These are phyloP conservation scores for Pseudozyma hubeiensis DNA, from an alignment of 1,284 basidiomycete genomes.

Conservation along the genomic window DNA sequence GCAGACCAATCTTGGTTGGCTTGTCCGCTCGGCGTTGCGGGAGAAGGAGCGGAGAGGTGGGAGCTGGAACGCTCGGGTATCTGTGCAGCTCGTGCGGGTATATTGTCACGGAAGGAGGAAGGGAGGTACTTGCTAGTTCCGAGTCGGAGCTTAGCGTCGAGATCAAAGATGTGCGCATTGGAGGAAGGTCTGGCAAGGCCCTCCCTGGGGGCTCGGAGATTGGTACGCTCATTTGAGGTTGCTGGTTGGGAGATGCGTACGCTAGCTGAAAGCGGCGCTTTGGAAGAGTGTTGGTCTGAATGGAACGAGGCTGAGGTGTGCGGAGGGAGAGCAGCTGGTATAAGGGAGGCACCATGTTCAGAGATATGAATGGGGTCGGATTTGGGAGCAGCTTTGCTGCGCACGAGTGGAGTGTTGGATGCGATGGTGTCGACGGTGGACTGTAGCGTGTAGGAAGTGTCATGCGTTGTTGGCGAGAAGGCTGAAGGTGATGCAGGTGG, in stretches of 20 bases:
- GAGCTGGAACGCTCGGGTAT: conserved; percentile 44
- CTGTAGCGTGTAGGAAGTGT: conserved; percentile 7
- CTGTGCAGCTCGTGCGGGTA: conserved; percentile 14
- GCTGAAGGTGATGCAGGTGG: conserved; percentile 11
- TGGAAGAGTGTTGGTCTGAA: not conserved
- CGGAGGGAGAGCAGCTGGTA: not conserved
- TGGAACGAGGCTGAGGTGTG: not conserved
- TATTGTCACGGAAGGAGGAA: conserved; percentile 22
- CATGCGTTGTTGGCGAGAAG: conserved; percentile 7
- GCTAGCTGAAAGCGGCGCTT: too few relatives aligned
- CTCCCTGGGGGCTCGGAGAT: conserved; percentile 2
- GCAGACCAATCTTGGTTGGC: conserved; percentile 12
- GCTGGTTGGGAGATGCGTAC: not conserved
- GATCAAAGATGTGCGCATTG: conserved; percentile 36
- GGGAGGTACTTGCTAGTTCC: conserved; percentile 26
- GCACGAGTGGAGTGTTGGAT: conserved; percentile 4
- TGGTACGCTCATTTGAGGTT: not conserved
- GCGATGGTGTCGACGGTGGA: conserved; percentile 20
- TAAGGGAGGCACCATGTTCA: too few relatives aligned
- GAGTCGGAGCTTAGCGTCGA: conserved; percentile 40
- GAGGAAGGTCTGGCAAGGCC: conserved; percentile 16
- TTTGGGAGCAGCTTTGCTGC: not conserved
- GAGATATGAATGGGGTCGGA: too few relatives aligned
- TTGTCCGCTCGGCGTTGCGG: not conserved
- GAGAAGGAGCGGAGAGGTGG: conserved; percentile 5